phyloP scores from a whole-genome alignment of 1,139 yeast genomes.

The Suhomyces bokatorum region DNA sequence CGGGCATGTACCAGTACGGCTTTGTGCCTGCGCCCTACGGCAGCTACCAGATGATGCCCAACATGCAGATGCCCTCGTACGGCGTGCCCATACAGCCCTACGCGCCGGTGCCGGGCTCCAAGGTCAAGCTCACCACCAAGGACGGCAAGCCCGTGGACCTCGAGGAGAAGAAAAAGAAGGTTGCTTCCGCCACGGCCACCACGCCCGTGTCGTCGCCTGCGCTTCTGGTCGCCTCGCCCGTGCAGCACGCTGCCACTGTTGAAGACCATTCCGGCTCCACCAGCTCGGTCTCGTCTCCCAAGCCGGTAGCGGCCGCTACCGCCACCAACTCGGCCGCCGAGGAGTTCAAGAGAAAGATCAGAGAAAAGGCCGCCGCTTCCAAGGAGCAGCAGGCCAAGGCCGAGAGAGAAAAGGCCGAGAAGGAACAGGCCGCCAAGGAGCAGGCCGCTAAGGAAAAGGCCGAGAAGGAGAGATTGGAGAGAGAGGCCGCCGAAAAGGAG shows the following conservation, averaged over 20 bases:
- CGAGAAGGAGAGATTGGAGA: constrained; percentile 4
- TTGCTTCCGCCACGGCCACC: constrained; percentile 20
- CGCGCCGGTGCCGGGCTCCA: constrained; percentile 18
- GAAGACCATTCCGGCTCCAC: constrained; percentile 16
- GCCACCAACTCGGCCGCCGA: constrained; percentile 21
- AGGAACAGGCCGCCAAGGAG: constrained; percentile 20
- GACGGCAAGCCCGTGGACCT: constrained; percentile 50
- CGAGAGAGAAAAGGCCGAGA: constrained; percentile 12
- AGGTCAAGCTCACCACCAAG: constrained; percentile 44
- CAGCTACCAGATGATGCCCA: constrained; percentile 19
- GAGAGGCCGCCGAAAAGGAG: constrained; percentile 15
- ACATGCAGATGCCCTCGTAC: constrained; percentile 20
- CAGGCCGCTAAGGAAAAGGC: constrained; percentile 19
- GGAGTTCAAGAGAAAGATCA: constrained; percentile 26
- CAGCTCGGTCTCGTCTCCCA: constrained; percentile 18
- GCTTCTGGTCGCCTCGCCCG: constrained; percentile 16
- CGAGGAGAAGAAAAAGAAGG: constrained; percentile 42
- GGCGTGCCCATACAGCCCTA: constrained; percentile 18
- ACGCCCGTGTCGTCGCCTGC: constrained; percentile 20
- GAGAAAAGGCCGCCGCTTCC: constrained; percentile 26
- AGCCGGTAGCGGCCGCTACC: constrained; percentile 12
- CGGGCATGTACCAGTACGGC: constrained; percentile 17
- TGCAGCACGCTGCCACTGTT: constrained; percentile 5
- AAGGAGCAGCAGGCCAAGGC: constrained; percentile 11
- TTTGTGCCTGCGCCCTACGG: constrained; percentile 18